Evolutionary conservation across 495 filamentous ascomycete genomes (phyloP).

Genomic region (Penicillium arizonense): DNA sequence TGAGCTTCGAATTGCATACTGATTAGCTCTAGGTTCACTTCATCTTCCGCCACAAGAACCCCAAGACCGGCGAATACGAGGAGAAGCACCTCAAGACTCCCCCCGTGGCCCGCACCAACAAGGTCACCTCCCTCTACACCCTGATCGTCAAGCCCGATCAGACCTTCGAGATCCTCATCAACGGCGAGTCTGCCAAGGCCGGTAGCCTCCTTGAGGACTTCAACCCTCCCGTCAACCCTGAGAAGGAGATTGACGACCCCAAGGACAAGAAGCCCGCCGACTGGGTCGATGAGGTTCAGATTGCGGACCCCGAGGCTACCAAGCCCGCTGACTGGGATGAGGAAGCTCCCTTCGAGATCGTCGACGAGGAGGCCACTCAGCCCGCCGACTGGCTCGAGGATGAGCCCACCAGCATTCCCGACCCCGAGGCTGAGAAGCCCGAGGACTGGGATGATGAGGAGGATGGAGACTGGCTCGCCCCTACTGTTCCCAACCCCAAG

Average conservation of each 20-base stretch:
- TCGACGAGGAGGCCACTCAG: constrained; percentile 87
- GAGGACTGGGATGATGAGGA: constrained; percentile 99
- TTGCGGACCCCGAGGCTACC: constrained; percentile 86
- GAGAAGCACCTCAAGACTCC: constrained; percentile 95
- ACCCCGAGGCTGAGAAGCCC: constrained; percentile 97
- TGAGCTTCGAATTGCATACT: background rate
- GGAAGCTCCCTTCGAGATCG: constrained; percentile 92
- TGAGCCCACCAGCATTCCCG: constrained; percentile 80
- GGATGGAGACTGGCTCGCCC: constrained; percentile 96
- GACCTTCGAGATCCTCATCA: constrained; percentile 85
- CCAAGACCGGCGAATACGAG: constrained; percentile 99
- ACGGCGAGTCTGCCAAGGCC: constrained; percentile 79
- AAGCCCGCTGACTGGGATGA: constrained; percentile 99
- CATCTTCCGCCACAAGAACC: constrained; percentile 99
- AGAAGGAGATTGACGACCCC: constrained; percentile 93
- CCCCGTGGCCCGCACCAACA: constrained; percentile 81
- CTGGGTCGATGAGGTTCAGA: constrained; percentile 92
- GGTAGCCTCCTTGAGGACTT: constrained; percentile 96
- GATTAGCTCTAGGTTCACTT: constrained; percentile 74
- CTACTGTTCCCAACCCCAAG: constrained; percentile 94
- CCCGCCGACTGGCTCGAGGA: constrained; percentile 97
- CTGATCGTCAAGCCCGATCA: constrained; percentile 95
- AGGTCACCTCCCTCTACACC: constrained; percentile 92
- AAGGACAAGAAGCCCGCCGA: constrained; percentile 92
- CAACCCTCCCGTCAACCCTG: constrained; percentile 86